A percentile compares a stretch with the other conserved stretches of the same genome.
Conservation (phyloP, 495 filamentous ascomycete species). For the Lasiosphaeriaceae sp. region DNA sequence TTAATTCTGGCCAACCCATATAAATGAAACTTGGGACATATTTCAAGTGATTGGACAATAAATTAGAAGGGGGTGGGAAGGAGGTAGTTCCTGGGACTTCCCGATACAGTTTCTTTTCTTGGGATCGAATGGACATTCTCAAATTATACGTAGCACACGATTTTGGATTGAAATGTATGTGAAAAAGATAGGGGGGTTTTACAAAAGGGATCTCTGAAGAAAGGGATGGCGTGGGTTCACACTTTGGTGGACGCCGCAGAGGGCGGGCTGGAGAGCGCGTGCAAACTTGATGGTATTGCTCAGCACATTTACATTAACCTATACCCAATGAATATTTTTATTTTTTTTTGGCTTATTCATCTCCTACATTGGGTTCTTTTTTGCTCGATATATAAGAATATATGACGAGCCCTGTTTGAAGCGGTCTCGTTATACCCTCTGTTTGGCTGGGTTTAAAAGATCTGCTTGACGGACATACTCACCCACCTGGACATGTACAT, state of each 20-base stretch:
- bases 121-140: not conserved
- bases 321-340: slow-evolving; percentile 13
- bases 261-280: not conserved
- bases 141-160: not conserved
- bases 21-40: not conserved
- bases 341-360: slow-evolving; percentile 1
- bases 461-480: no score
- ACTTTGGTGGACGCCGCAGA: not conserved
- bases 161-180: not conserved
- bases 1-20: slow-evolving; percentile 37
- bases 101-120: not conserved
- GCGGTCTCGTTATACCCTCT: no score
- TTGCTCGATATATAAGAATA: no score
- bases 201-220: slow-evolving; percentile 1
- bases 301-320: slow-evolving; percentile 12
- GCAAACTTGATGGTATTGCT: not conserved
- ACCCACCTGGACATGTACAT: no score
- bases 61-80: not conserved
- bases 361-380: no score
- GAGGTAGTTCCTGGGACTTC: not conserved
- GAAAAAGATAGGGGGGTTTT: not conserved
- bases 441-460: no score
- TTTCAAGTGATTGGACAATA: not conserved
- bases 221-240: not conserved
- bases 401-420: no score